Evolutionary conservation across 768 basidiomycete genomes (phyloP), one percentile per base, ranked within the genome.

Genomic region (Hygrophoropsis aurantiaca): DNA sequence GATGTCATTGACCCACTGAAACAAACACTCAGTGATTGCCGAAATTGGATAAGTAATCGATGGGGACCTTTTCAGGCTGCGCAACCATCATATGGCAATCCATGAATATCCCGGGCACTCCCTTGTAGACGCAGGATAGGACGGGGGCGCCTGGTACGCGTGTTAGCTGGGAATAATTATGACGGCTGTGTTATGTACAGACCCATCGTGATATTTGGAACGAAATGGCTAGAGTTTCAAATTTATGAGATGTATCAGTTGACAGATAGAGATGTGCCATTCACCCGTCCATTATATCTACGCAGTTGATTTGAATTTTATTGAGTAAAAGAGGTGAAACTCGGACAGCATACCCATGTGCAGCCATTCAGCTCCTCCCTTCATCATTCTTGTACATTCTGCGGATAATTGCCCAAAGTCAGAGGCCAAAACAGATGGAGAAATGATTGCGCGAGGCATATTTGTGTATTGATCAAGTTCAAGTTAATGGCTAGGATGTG

Each of bases 81-180:
- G 93, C 67, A 16, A 99, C 97, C 97, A 99, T 99, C 97, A 98
- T 98, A 70, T 99, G 97, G 68, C 94, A 97, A 69, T 99, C 97
- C 95, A 99, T 98, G 74, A 94, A 98, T 57, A 97, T 97, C 44
- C 82, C 90, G 2, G 95, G 94, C 18, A 97, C 81, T 27, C 84
- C 81, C 66, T 93, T 93, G 44, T 79, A 74, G 18, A 99, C 85
- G 55, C 85, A 90, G 24, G 87, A 75, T 25, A 98, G 79, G 40
- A 98, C 80, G 6, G 95, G 94, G 26, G 90, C 85, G 48, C 94
- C 91, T 93, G 63, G 3, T 18, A 24, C 11, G 26, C 34, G 32
- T 10, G 49, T 66, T 52, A 58, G 39, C n/a, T 19, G 33, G 15
- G 44, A 44, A 25, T 13, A 49, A 36, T 34, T 36, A 38, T n/a